Conservation (phyloP, 495 filamentous ascomycete species). For the Aspergillus biplanus region DNA sequence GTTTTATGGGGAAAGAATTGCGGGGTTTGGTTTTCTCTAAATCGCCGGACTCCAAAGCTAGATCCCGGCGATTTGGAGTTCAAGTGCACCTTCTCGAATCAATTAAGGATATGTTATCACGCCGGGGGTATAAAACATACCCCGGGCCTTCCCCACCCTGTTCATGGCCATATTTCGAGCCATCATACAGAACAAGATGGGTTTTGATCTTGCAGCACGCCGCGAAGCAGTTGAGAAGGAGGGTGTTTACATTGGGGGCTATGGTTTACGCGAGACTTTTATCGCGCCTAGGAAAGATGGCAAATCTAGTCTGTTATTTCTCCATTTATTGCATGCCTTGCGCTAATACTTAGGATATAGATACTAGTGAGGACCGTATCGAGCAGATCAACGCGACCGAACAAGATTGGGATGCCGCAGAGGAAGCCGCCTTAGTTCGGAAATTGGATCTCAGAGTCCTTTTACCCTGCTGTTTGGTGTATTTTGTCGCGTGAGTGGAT, state of each 20-base stretch:
- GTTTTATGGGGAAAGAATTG: too few relatives aligned
- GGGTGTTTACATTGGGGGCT: background rate
- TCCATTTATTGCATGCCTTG: too few relatives aligned
- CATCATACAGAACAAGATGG: too few relatives aligned
- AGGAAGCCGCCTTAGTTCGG: background rate
- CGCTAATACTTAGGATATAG: background rate
- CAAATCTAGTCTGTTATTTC: background rate
- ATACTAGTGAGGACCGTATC: background rate
- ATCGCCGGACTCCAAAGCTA: too few relatives aligned
- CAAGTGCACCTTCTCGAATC: too few relatives aligned
- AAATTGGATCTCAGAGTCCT: background rate
- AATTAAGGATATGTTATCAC: too few relatives aligned
- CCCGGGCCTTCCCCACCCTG: too few relatives aligned
- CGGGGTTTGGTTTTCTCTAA: too few relatives aligned
- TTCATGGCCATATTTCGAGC: too few relatives aligned
- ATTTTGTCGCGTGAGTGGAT: background rate
- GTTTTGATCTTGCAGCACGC: too few relatives aligned
- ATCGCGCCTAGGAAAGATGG: background rate
- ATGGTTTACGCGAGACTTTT: background rate
- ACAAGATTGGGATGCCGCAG: background rate
- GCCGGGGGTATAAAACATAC: too few relatives aligned
- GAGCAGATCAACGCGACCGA: background rate
- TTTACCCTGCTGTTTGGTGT: background rate
- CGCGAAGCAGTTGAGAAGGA: background rate
- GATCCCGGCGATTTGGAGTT: too few relatives aligned